A percentile compares a stretch with the other conserved stretches of the same genome.
Conservation (phyloP, 176 grass and related monocot species). For the Cymbopogon citratus region DNA sequence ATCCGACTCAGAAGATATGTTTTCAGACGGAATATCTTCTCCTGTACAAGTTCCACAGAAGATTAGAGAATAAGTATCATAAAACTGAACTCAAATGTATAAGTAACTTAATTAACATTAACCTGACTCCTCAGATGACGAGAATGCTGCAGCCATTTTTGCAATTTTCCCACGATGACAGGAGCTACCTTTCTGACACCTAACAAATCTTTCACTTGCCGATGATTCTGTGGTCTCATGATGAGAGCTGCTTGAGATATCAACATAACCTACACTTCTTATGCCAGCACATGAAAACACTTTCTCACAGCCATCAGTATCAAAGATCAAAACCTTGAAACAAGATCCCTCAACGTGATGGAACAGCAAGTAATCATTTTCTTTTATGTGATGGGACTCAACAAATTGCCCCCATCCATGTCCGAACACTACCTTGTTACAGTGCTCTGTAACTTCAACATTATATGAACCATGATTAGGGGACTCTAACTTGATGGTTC, state of each 20-base stretch:
- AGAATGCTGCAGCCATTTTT: background rate
- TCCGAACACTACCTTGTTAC: conserved; percentile 4
- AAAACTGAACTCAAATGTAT: background rate
- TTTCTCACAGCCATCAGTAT: conserved; percentile 34
- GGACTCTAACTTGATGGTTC: conserved; percentile 29
- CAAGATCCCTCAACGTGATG: background rate
- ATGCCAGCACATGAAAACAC: conserved; percentile 1
- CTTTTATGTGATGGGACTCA: conserved; percentile 16
- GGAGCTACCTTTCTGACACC: background rate
- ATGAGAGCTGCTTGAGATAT: background rate
- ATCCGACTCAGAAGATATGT: background rate
- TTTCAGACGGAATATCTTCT: background rate
- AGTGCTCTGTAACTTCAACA: conserved; percentile 7
- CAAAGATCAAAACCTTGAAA: conserved; percentile 34
- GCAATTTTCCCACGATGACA: background rate
- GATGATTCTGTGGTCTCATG: background rate
- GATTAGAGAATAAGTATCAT: background rate
- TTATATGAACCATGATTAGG: conserved; percentile 24
- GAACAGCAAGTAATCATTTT: conserved; percentile 42
- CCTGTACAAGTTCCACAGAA: background rate
- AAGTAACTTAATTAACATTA: background rate
- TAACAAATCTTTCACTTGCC: background rate
- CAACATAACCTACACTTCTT: background rate
- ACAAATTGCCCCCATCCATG: conserved; percentile 48
- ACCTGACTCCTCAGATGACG: conserved; percentile 5